Evolutionary conservation across 345 rosid genomes (phyloP).

Genomic region (Hirschfeldia incana): DNA sequence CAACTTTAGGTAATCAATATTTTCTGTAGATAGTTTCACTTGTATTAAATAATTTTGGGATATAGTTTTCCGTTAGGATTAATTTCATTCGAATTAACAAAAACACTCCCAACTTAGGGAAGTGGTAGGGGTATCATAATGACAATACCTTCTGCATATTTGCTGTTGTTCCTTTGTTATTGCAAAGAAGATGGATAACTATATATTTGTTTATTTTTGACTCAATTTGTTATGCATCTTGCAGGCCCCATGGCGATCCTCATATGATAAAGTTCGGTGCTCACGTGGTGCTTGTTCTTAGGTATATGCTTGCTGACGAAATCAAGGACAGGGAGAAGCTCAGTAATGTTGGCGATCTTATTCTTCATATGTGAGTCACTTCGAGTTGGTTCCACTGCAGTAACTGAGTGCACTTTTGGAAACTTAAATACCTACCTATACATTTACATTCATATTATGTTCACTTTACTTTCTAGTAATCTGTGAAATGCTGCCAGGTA

Average conservation of each 20-base stretch:
- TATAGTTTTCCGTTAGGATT: constrained; percentile 6
- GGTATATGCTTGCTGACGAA: constrained; percentile 72
- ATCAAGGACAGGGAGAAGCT: constrained; percentile 80
- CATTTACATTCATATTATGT: constrained; percentile 6
- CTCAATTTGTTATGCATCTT: constrained; percentile 30
- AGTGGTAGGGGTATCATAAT: constrained; percentile 14
- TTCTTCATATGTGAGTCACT: constrained; percentile 77
- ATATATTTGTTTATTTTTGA: constrained; percentile 19
- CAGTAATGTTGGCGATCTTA: constrained; percentile 86
- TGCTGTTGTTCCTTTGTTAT: not conserved
- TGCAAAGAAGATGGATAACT: constrained; percentile 3
- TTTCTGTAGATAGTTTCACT: constrained; percentile 7
- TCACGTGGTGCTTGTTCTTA: constrained; percentile 89
- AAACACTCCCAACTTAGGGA: not conserved
- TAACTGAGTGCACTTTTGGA: not conserved
- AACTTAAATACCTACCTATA: constrained; percentile 10
- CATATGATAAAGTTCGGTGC: constrained; percentile 97
- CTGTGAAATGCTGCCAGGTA: constrained; percentile 63
- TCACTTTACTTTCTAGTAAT: constrained; percentile 31
- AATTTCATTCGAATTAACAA: not conserved
- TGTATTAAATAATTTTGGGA: not conserved
- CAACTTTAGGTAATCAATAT: constrained; percentile 62
- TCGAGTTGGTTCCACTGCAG: not conserved
- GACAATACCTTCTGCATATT: not conserved
- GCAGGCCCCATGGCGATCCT: constrained; percentile 97